Base-by-base conservation (phyloP, 345 rosid species). In the Erodium maritimum region DNA sequence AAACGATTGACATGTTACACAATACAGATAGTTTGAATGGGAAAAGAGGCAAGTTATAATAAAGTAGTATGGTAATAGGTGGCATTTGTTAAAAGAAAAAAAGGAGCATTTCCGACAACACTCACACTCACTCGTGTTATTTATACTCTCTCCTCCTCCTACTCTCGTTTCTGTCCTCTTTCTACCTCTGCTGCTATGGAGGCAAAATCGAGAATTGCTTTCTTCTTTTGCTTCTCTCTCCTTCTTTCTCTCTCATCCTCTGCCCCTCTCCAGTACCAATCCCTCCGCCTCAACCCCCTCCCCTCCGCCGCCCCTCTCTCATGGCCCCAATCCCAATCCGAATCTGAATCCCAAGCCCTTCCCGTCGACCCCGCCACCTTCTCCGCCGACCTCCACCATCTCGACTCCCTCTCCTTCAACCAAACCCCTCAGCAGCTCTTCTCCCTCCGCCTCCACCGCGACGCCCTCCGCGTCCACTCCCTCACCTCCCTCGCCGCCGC, bases 381-480 rank as follows among this genome's bases (percentile, higher is more conserved):
- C 33, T 64, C 83, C 25, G 55, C 82, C 0, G 69, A 79, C 52
- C 62, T 93, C 13, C 87, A 83, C 68, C 99, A 90, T 72, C n/a
- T 93, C 6, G 99, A 93, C 52, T 84, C 91, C 21, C 62, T 90
- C 37, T 77, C 85, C 64, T 51, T 65, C 45, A 69, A 79, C 65
- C 52, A 37, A 55, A 80, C 86, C 9, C 88, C 95, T 0, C 68
- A 77, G 29, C 66, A 81, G 12, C 95, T 93, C 62, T 84, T 93
- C 82, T 51, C 57, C 73, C 80, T 65, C 46, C 82, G 95, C 46
- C 91, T 93, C 50, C 75, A 68, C 34, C 86, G 96, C 11, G 99
- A 93, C 60, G 81, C 76, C 23, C 50, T 63, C 19, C 88, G 99
- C 34, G 91, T 75, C 17, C 20, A 67, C 4, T 61, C 86, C 19